Evolutionary conservation across 768 basidiomycete species (phyloP).

Genomic region (Collybia mongolica): DNA sequence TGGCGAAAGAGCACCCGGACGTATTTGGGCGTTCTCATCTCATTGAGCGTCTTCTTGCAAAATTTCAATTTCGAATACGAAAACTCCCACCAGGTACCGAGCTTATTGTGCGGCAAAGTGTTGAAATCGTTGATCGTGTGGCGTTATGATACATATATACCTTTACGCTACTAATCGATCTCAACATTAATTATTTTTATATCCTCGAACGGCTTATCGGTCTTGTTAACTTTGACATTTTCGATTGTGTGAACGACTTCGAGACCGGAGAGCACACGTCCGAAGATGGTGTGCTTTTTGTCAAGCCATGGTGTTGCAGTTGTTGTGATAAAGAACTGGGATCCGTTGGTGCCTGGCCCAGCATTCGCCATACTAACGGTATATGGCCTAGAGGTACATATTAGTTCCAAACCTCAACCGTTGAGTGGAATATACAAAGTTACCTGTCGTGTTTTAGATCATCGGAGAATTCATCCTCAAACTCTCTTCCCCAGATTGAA

Average conservation of each 20-base stretch:
- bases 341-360: slow-evolving; percentile 88
- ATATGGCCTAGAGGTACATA: slow-evolving; percentile 63
- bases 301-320: slow-evolving; percentile 93
- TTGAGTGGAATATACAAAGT: slow-evolving; percentile 1
- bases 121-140: slow-evolving; percentile 43
- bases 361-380: slow-evolving; percentile 96
- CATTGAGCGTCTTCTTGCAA: slow-evolving; percentile 24
- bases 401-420: neutral
- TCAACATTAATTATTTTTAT: slow-evolving; percentile 86
- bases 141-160: slow-evolving; percentile 32
- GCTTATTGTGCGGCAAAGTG: slow-evolving; percentile 29
- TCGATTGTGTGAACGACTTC: slow-evolving; percentile 93
- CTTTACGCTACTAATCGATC: slow-evolving; percentile 48
- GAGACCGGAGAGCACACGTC: slow-evolving; percentile 80
- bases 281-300: slow-evolving; percentile 91
- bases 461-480: slow-evolving; percentile 92
- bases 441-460: slow-evolving; percentile 89
- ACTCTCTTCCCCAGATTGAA: slow-evolving; percentile 87
- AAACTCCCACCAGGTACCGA: slow-evolving; percentile 15
- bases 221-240: slow-evolving; percentile 81
- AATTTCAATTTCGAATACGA: slow-evolving; percentile 32
- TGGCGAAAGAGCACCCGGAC: slow-evolving; percentile 18
- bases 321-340: slow-evolving; percentile 98
- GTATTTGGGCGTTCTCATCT: slow-evolving; percentile 22
- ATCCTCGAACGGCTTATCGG: slow-evolving; percentile 90